Conservation (phyloP, 176 grass and related monocot species). For the Eleusine indica region DNA sequence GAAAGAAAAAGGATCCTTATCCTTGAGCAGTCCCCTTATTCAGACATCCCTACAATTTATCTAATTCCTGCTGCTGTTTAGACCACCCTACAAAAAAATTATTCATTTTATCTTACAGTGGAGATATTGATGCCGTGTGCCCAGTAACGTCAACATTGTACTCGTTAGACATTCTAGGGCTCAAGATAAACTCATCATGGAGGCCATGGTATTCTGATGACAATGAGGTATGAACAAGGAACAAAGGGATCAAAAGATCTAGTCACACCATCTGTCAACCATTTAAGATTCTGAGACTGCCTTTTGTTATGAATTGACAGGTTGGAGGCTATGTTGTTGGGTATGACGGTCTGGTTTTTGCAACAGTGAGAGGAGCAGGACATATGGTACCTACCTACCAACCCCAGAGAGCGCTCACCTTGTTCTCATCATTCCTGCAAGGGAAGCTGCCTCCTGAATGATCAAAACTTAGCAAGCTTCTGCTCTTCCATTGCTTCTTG, state of each 20-base stretch:
- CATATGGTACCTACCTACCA: conserved; percentile 63
- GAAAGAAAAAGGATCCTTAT: no score
- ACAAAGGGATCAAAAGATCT: neutral
- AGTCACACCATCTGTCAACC: neutral
- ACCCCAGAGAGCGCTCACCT: conserved; percentile 51
- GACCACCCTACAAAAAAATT: conserved; percentile 26
- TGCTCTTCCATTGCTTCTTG: conserved; percentile 4
- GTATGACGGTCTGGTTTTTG: conserved; percentile 49
- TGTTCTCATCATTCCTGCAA: conserved; percentile 60
- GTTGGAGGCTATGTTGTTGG: conserved; percentile 58
- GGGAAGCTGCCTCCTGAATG: conserved; percentile 52
- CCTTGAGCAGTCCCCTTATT: neutral
- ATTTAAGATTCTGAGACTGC: conserved; percentile 18
- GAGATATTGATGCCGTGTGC: conserved; percentile 58
- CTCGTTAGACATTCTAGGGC: conserved; percentile 44
- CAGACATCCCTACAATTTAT: conserved; percentile 9
- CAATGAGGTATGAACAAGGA: conserved; percentile 36
- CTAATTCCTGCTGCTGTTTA: neutral
- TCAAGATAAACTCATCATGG: conserved; percentile 46
- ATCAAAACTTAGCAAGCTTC: conserved; percentile 13
- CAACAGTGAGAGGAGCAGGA: conserved; percentile 57
- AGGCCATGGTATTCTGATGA: conserved; percentile 55
- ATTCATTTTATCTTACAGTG: conserved; percentile 39
- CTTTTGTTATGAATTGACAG: conserved; percentile 44
- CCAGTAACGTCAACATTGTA: conserved; percentile 59